Percentiles rank a stretch among this genome's conserved stretches.
phyloP scores from a whole-genome alignment of 441 rosid genomes.

The Daphne laureola region DNA sequence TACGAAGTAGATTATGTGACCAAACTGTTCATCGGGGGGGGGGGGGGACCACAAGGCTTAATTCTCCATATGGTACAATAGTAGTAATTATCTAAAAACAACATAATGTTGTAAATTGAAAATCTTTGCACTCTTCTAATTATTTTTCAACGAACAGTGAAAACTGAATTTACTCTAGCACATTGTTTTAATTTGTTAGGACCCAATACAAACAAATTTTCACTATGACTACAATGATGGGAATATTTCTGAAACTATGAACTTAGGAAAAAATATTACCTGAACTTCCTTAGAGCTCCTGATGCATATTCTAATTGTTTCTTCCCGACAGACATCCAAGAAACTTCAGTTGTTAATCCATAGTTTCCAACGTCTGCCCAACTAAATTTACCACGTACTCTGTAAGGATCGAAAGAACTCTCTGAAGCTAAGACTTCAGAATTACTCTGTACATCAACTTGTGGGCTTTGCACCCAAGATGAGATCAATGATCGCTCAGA shows the following conservation, averaged over 20 bases:
- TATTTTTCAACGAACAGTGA: no score
- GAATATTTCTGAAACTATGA: background rate
- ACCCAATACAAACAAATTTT: background rate
- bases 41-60: no score
- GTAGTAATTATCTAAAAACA: no score
- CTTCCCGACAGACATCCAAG: slow-evolving; percentile 72
- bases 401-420: slow-evolving; percentile 48
- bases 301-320: slow-evolving; percentile 62
- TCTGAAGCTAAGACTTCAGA: slow-evolving; percentile 46
- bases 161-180: no score
- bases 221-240: no score
- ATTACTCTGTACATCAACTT: slow-evolving; percentile 42
- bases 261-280: slow-evolving; percentile 25
- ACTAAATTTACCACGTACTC: slow-evolving; percentile 53
- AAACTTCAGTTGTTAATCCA: slow-evolving; percentile 49
- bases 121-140: no score
- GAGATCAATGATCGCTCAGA: slow-evolving; percentile 55
- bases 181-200: background rate
- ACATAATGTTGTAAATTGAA: no score
- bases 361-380: slow-evolving; percentile 66
- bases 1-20: no score
- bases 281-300: slow-evolving; percentile 63
- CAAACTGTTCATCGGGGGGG: no score
- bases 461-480: slow-evolving; percentile 60
- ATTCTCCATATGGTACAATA: no score